These are phyloP conservation scores for Cyclotella sp. DNA, from an alignment of 108 stramenopile species.

Conservation along the genomic window DNA sequence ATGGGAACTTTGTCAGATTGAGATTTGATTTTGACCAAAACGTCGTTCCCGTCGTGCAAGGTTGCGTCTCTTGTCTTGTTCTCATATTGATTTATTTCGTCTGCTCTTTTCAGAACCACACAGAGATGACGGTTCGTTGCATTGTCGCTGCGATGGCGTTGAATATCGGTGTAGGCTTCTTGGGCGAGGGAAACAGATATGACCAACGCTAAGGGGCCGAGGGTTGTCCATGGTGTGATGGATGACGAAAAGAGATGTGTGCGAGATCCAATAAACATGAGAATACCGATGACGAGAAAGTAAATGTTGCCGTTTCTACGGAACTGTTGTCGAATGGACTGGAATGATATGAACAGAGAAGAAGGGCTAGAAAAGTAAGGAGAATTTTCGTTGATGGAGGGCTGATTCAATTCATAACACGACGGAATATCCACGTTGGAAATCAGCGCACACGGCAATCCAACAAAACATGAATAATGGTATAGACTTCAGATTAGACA, in stretches of 20 bases:
- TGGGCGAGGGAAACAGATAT: slow-evolving; percentile 87
- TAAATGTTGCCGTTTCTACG: slow-evolving; percentile 94
- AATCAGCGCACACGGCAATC: not conserved
- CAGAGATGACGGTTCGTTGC: slow-evolving; percentile 80
- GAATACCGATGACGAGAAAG: slow-evolving; percentile 90
- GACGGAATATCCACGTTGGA: not conserved
- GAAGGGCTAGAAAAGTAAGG: not conserved
- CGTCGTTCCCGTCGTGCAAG: slow-evolving; percentile 57
- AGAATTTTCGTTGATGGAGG: not conserved
- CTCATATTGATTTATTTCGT: slow-evolving; percentile 44
- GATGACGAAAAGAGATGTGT: slow-evolving; percentile 84
- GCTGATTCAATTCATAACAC: not conserved
- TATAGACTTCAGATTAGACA: not conserved
- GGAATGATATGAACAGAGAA: not conserved
- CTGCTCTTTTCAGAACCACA: slow-evolving; percentile 61
- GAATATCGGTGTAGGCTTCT: slow-evolving; percentile 91
- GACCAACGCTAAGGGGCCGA: slow-evolving; percentile 91
- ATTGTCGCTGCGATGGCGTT: slow-evolving; percentile 86
- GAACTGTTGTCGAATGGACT: slow-evolving; percentile 86
- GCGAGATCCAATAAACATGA: slow-evolving; percentile 95
- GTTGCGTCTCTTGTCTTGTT: slow-evolving; percentile 18
- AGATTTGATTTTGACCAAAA: slow-evolving; percentile 54
- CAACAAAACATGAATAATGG: not conserved
- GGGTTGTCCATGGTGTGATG: slow-evolving; percentile 92
- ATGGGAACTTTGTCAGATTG: slow-evolving; percentile 46